Evolutionary conservation across 2,329 filamentous ascomycete genomes (phyloP).

Genomic region (Myriosclerotinia scirpicola): DNA sequence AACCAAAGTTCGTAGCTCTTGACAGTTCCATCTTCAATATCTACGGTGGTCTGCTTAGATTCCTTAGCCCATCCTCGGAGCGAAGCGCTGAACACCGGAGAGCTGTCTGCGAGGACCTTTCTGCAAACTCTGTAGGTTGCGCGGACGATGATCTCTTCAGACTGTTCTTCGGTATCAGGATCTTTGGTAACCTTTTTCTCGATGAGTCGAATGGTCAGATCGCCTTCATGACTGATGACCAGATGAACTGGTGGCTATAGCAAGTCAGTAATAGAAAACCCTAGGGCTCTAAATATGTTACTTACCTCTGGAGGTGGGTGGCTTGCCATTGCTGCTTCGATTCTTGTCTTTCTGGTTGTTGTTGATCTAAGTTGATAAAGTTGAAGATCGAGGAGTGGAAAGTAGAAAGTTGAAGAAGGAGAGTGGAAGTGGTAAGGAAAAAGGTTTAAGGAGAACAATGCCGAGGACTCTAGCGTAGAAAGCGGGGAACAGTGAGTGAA

Average conservation of each 20-base stretch:
- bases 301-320: neutral
- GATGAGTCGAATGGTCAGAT: neutral
- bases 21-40: conserved; percentile 25
- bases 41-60: conserved; percentile 3
- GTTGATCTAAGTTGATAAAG: neutral
- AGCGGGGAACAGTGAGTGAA: neutral
- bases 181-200: neutral
- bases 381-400: neutral
- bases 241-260: neutral
- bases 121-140: conserved; percentile 24
- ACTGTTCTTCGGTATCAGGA: neutral
- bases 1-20: conserved; percentile 28
- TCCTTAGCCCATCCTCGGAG: conserved; percentile 19
- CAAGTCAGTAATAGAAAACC: neutral
- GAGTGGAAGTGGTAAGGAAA: neutral
- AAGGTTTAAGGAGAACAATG: neutral
- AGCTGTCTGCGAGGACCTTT: conserved; percentile 22
- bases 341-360: neutral
- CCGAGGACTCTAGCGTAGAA: neutral
- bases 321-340: neutral
- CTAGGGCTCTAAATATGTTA: neutral
- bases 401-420: neutral
- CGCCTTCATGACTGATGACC: neutral
- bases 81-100: conserved; percentile 18
- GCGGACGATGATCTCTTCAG: conserved; percentile 3